Evolutionary conservation across 140 eudicot genomes (phyloP), one percentile per base, ranked within the genome.

Genomic region (Bidens hawaiensis): DNA sequence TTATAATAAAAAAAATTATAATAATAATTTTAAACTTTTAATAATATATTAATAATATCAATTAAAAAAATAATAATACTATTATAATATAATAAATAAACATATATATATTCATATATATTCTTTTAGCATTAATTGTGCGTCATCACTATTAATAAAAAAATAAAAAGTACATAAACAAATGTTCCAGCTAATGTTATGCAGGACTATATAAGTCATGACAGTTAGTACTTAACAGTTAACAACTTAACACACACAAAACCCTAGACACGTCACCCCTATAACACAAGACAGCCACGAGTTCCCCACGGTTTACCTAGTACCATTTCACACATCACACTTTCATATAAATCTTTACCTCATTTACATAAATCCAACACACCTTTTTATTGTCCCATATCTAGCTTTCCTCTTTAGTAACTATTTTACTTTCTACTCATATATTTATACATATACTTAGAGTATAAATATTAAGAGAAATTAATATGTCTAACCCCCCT

Each of bases 261-360:
- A 4, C 50, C 70, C 27, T 48, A 19, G 30, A 65, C 24, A 55
- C 36, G 61, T 16, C 46, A 10, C 71, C 31, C 6, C 1, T 12
- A 12, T 6, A 13, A 11, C 56, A 54, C 62, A 62, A 22, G 62
- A 21, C 23, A 52, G 73, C 86, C 90, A 80, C 86, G 90, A 83
- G 58, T 62, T 83, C 75, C 90, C 86, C 90, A 73, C 86, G 90
- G 78, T 68, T 79, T 83, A 4, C 22, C 43, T 50, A 27, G 4
- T 50, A 51, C 62, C 67, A 40, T 19, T 41, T 26, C 59, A 65
- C 62, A 52, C 75, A 54, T 31, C 71, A 48, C 13, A 42, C 65
- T 26, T 52, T 34, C 34, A 53, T 65, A 78, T 67, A 52, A 53
- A 45, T 56, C 67, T 24, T 65, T 23, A 56, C 34, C 18, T 18